Conservation (phyloP, 345 rosid species). For the Cardamine resedifolia region DNA sequence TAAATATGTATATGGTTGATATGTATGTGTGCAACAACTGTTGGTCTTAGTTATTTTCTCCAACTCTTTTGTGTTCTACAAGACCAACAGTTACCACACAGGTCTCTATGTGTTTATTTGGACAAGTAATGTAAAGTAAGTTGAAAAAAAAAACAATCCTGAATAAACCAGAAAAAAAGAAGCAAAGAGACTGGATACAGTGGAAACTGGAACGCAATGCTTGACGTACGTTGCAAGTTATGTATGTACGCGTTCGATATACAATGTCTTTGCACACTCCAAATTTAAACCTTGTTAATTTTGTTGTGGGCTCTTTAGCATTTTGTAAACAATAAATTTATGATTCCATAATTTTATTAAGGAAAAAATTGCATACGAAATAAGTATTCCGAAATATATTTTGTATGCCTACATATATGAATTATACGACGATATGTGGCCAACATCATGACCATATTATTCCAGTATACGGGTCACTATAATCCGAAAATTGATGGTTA, state of each 20-base stretch:
- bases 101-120: not conserved
- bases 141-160: not conserved
- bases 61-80: not conserved
- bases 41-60: not conserved
- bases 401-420: too few species aligned
- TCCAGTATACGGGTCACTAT: too few species aligned
- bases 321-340: not conserved
- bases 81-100: not conserved
- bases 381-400: too few species aligned
- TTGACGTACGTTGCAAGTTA: constrained; percentile 40
- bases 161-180: not conserved
- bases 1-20: not conserved
- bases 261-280: too few species aligned
- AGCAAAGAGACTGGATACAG: not conserved
- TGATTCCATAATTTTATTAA: not conserved
- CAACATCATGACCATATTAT: too few species aligned
- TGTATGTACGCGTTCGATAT: constrained; percentile 45
- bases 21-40: not conserved
- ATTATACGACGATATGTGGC: too few species aligned
- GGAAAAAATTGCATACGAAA: too few species aligned
- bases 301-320: not conserved
- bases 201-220: not conserved
- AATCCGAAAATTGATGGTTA: too few species aligned
- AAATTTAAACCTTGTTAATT: constrained; percentile 20
- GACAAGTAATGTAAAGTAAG: not conserved